Conservation (phyloP, 1,139 yeast genomes). For the Yamadazyma diddensiae region DNA sequence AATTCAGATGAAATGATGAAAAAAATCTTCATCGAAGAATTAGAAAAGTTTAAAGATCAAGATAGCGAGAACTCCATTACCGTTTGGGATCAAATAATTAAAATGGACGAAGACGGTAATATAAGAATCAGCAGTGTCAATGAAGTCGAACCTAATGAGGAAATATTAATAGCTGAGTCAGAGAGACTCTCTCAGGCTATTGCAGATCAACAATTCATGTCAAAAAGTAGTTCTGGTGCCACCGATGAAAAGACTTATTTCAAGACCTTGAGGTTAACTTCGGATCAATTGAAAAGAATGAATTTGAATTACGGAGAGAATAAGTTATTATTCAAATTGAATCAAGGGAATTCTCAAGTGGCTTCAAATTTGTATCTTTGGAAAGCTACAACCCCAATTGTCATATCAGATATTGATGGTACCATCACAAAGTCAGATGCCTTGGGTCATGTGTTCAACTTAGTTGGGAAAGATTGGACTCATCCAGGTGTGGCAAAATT, state of each 20-base stretch:
- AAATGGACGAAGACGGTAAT: conserved; percentile 26
- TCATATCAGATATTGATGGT: conserved; percentile 96
- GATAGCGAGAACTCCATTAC: conserved; percentile 17
- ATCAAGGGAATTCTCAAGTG: conserved; percentile 77
- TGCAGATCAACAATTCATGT: conserved; percentile 16
- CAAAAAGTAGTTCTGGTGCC: conserved; percentile 9
- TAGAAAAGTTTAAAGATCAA: conserved; percentile 22
- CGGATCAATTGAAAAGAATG: conserved; percentile 79
- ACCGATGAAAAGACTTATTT: conserved; percentile 51
- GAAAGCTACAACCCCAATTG: conserved; percentile 84
- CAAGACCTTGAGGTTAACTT: conserved; percentile 85
- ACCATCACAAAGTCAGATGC: conserved; percentile 98
- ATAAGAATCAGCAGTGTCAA: conserved; percentile 15
- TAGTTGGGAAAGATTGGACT: conserved; percentile 97
- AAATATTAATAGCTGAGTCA: conserved; percentile 12
- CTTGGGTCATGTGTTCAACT: conserved; percentile 89
- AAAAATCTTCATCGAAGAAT: conserved; percentile 63
- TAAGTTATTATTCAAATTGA: conserved; percentile 72
- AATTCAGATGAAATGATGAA: conserved; percentile 70
- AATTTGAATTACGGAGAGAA: conserved; percentile 78
- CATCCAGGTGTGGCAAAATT: conserved; percentile 93
- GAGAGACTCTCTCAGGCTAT: conserved; percentile 10
- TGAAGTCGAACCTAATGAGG: conserved; percentile 9
- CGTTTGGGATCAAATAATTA: conserved; percentile 23
- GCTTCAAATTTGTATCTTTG: conserved; percentile 76